Percentiles rank a stretch among this genome's conserved stretches.
Conservation (phyloP, 305 asterid genomes). For the Coffea humblotiana region DNA sequence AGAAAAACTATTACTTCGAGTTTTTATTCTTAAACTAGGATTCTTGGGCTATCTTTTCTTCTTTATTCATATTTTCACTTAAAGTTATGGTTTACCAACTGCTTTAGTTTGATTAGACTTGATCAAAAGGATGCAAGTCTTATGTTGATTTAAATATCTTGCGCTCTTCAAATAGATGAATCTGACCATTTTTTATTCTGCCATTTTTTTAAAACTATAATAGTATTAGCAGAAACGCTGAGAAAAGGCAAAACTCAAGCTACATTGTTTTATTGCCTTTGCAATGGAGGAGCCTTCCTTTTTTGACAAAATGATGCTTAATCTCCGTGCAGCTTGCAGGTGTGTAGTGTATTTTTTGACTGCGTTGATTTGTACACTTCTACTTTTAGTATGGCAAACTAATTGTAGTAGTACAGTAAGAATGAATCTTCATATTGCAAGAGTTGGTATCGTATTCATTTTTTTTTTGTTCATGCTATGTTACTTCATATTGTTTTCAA, state of each 20-base stretch:
- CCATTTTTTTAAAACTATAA: not conserved
- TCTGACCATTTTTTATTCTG: not conserved
- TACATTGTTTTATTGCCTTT: not conserved
- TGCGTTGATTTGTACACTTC: not conserved
- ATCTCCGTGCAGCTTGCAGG: conserved; percentile 31
- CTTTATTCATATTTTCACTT: not conserved
- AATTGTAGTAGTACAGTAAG: not conserved
- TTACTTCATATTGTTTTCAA: not conserved
- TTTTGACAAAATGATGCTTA: conserved; percentile 19
- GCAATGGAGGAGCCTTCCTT: conserved; percentile 22
- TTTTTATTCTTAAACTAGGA: not conserved
- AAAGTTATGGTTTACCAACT: not conserved
- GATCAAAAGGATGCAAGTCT: not conserved
- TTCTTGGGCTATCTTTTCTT: not conserved
- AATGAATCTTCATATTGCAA: not conserved
- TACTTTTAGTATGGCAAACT: not conserved
- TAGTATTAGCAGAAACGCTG: not conserved
- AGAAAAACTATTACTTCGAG: too few species aligned
- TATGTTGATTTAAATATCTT: too few species aligned
- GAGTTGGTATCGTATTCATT: not conserved
- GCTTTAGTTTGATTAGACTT: not conserved
- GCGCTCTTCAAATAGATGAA: too few species aligned
- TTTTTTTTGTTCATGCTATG: too few species aligned
- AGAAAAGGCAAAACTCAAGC: not conserved
- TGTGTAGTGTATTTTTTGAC: not conserved